These are phyloP conservation scores for Blastobotrys buckinghamii DNA, from an alignment of 1,139 yeast species.

Conservation along the genomic window DNA sequence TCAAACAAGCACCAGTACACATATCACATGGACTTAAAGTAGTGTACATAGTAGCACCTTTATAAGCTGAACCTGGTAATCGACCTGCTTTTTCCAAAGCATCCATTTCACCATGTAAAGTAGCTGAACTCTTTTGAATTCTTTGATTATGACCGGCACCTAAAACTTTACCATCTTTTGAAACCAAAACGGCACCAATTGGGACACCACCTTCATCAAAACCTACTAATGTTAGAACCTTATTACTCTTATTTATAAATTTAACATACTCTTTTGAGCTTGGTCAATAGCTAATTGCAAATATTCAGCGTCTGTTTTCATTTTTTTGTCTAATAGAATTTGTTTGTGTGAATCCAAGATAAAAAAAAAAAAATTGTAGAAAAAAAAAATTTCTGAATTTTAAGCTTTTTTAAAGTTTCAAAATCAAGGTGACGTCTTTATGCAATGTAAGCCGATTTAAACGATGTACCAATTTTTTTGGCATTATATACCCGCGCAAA, in stretches of 20 bases:
- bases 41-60: conserved; percentile 61
- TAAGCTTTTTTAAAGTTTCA: too few species aligned
- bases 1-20: conserved; percentile 90
- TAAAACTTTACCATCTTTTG: conserved; percentile 69
- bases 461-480: too few species aligned
- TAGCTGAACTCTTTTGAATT: conserved; percentile 68
- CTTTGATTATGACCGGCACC: conserved; percentile 90
- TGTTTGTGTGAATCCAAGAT: neutral
- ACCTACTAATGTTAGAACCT: conserved; percentile 34
- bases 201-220: conserved; percentile 87
- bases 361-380: too few species aligned
- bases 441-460: too few species aligned
- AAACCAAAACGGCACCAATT: conserved; percentile 69
- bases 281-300: conserved; percentile 32
- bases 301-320: conserved; percentile 22
- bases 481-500: too few species aligned
- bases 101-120: conserved; percentile 85
- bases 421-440: too few species aligned
- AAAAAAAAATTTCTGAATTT: too few species aligned
- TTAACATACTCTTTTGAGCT: conserved; percentile 28
- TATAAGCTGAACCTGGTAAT: conserved; percentile 59
- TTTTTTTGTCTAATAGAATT: neutral
- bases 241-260: neutral
- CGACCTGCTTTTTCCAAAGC: conserved; percentile 89
- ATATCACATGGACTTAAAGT: conserved; percentile 89